Evolutionary conservation across 371 early-diverging fungal species (phyloP), one percentile per base, ranked within the genome.

Genomic region (Dichotomocladium elegans): DNA sequence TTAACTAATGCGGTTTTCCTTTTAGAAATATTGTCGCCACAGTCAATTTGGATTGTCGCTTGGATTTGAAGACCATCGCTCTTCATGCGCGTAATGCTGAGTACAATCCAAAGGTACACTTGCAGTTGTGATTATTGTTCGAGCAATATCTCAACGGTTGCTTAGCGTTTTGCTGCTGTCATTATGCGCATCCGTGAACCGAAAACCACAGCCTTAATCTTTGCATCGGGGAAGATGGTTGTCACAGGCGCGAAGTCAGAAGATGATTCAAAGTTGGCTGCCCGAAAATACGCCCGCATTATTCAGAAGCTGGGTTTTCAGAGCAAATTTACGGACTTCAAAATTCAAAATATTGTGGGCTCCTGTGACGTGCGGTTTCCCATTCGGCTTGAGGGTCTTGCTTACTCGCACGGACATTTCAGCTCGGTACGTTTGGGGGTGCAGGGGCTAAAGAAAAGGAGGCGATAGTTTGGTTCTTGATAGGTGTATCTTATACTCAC

Each of bases 151-250:
- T 58, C 33, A 58, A 58, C 37, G 26, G 17, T 25, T 50, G 30
- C 19, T 25, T 77, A 95, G 95, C 97, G 99, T 71, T 99, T 99
- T 77, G 99, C 99, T 56, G 99, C 99, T 54, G 99, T 99, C 19
- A 99, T 99, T 64, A 99, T 99, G 99, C 87, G 99, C 66, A 99
- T 99, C 63, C 90, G 99, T 72, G 98, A 96, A 50, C 99, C 99
- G 53, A 99, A 99, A 77, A 99, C 99, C 11, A 99, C 99, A 0
- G 99, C 99, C 2, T 79, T 99, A 58, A 99, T 99, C 60, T 99
- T 99, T 79, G 99, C 99, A 19, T 97, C 98, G 24, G 99, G 99
- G 46, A 99, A 99, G 70, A 99, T 99, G 99, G 99, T 98, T 29
- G 96, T 98, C 8, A 99, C 95, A 4, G 97, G 93, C 58, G 99